Evolutionary conservation across 1,139 yeast species (phyloP).

Genomic region (Yamadazyma epiphylla): DNA sequence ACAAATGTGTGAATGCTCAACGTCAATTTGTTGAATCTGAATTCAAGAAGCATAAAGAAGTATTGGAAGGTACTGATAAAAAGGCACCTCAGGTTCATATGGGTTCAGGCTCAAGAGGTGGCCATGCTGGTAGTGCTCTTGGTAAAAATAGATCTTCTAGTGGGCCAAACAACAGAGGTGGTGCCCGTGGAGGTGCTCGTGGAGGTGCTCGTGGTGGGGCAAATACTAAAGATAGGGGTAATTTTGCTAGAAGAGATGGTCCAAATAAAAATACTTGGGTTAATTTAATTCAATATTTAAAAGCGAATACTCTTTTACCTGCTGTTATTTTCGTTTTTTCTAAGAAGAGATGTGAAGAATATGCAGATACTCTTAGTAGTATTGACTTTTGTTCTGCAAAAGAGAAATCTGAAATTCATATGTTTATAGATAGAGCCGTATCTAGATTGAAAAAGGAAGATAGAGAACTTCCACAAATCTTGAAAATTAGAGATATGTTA

Average conservation of each 20-base stretch:
- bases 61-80: slow-evolving; percentile 36
- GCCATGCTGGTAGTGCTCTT: slow-evolving; percentile 43
- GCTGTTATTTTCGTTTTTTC: slow-evolving; percentile 93
- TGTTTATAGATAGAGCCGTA: slow-evolving; percentile 88
- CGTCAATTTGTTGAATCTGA: slow-evolving; percentile 65
- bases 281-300: slow-evolving; percentile 68
- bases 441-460: slow-evolving; percentile 88
- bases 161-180: slow-evolving; percentile 16
- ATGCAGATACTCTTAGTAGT: slow-evolving; percentile 73
- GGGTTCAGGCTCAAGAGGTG: slow-evolving; percentile 44
- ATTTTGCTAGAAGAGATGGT: slow-evolving; percentile 50
- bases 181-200: slow-evolving; percentile 16
- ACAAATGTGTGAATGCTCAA: slow-evolving; percentile 70
- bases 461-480: slow-evolving; percentile 86
- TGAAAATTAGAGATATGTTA: slow-evolving; percentile 74
- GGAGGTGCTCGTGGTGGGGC: slow-evolving; percentile 23
- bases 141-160: slow-evolving; percentile 33
- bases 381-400: slow-evolving; percentile 77
- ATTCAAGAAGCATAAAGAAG: slow-evolving; percentile 58
- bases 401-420: slow-evolving; percentile 87
- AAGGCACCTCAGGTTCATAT: slow-evolving; percentile 33
- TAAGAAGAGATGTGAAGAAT: slow-evolving; percentile 88
- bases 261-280: slow-evolving; percentile 82
- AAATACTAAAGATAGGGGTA: slow-evolving; percentile 18
- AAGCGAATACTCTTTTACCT: slow-evolving; percentile 68